Percentiles rank a stretch among this genome's conserved stretches.
phyloP scores from a whole-genome alignment of 1,139 yeast species.

The Yamadazyma diddensiae region DNA sequence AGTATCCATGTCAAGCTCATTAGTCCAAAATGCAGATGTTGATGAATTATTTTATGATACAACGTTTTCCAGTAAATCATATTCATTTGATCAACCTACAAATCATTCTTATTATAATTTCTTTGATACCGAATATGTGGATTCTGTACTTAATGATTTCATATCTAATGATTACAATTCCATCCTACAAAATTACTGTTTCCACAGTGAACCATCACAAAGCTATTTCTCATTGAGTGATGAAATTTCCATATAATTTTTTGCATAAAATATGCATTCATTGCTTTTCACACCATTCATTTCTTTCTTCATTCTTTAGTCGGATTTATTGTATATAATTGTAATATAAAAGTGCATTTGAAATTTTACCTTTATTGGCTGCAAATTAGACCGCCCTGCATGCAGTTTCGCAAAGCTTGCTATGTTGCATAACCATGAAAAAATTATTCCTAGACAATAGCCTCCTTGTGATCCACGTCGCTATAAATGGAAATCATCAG shows the following conservation, averaged over 20 bases:
- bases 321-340: not conserved
- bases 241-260: slow-evolving; percentile 10
- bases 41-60: slow-evolving; percentile 4
- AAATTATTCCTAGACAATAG: not conserved
- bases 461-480: too few species aligned
- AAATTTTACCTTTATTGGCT: too few species aligned
- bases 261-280: too few species aligned
- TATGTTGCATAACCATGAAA: not conserved
- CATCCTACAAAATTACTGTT: slow-evolving; percentile 13
- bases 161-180: slow-evolving; percentile 11
- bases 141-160: slow-evolving; percentile 7
- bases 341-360: too few species aligned
- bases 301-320: not conserved
- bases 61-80: slow-evolving; percentile 1
- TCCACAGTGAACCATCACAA: slow-evolving; percentile 13
- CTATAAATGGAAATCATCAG: too few species aligned
- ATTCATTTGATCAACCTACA: not conserved
- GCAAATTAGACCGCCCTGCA: not conserved
- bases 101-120: slow-evolving; percentile 1
- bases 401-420: not conserved
- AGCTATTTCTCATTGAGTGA: slow-evolving; percentile 13
- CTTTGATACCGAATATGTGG: slow-evolving; percentile 12
- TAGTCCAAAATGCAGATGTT: slow-evolving; percentile 3
- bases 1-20: slow-evolving; percentile 17
- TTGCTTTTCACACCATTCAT: too few species aligned